Base-by-base conservation (phyloP, 352 stramenopile genomes). In the Phytopythium ostracodes region DNA sequence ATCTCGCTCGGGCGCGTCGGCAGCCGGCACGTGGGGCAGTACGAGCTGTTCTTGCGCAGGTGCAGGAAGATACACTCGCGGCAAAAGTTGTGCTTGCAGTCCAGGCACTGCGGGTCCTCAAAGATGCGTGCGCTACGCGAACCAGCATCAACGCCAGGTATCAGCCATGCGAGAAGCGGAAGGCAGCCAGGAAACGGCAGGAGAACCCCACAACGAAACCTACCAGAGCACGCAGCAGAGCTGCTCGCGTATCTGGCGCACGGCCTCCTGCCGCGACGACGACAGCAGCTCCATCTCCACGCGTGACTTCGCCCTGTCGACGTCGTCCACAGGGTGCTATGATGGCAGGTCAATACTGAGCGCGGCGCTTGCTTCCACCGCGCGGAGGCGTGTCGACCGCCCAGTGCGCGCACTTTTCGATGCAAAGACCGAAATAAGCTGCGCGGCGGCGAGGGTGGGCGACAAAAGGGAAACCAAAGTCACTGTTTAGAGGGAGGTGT, bases 41-140 rank as follows among this genome's bases (percentile, higher is more conserved):
- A 66, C 38, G 72, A 80, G 54, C 87, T 70, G 57, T 77, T 75
- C 53, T 76, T 81, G 46, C 70, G 71, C 44, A 95, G 59, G 47
- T 92, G 80, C 35, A 73, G 56, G 27, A 87, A 72, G 56, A 94
- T 92, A 68, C 84, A 95, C 24, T 71, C 62, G 66, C 73, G 80
- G 56, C 87, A 95, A 56, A 94, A 95, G 59, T 95, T 95, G 79
- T 95, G 87, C 59, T 95, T 93, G 67, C 87, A 95, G 68, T 89
- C 81, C 57, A 95, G 76, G 56, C 84, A 92, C 38, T 95, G 87
- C 50, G 87, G 83, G 64, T 95, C 87, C n/a, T 89, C 76, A 65
- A 94, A 90, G 29, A 90, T 81, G 17, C 75, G 62, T 33, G 66
- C 64, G 62, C 85, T 94, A 62, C 49, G 60, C 10, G 62, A 47